phyloP scores from a whole-genome alignment of 225 moss, liverwort and hornwort species.

The Neckera pumila region DNA sequence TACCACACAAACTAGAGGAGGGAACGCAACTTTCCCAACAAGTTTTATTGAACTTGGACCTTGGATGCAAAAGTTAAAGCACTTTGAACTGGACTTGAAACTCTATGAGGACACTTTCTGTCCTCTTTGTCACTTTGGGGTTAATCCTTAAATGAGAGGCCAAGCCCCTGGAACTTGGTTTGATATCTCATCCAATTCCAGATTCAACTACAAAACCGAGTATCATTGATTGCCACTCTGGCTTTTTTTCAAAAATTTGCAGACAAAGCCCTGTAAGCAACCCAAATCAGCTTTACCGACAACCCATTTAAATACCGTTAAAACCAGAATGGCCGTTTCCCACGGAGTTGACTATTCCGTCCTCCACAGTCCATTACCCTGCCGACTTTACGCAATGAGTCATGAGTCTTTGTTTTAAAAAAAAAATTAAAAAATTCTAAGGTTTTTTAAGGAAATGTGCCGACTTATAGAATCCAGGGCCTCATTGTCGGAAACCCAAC shows the following conservation, averaged over 20 bases:
- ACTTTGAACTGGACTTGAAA: too few relatives aligned
- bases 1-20: too few relatives aligned
- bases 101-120: too few relatives aligned
- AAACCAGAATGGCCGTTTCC: too few relatives aligned
- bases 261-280: background rate
- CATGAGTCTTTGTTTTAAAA: background rate
- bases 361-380: background rate
- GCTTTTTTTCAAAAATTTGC: background rate
- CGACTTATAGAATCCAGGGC: background rate
- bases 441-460: background rate
- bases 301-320: background rate
- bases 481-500: background rate
- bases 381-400: background rate
- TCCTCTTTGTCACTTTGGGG: too few relatives aligned
- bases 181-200: too few relatives aligned
- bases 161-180: accelerated
- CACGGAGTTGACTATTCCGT: background rate
- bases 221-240: background rate
- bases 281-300: background rate
- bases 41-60: too few relatives aligned
- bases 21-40: too few relatives aligned
- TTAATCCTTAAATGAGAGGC: accelerated
- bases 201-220: too few relatives aligned
- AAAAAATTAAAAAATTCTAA: background rate
- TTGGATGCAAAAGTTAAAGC: too few relatives aligned